phyloP scores from a whole-genome alignment of 257 asterid genomes.

The Nicotiana attenuata region DNA sequence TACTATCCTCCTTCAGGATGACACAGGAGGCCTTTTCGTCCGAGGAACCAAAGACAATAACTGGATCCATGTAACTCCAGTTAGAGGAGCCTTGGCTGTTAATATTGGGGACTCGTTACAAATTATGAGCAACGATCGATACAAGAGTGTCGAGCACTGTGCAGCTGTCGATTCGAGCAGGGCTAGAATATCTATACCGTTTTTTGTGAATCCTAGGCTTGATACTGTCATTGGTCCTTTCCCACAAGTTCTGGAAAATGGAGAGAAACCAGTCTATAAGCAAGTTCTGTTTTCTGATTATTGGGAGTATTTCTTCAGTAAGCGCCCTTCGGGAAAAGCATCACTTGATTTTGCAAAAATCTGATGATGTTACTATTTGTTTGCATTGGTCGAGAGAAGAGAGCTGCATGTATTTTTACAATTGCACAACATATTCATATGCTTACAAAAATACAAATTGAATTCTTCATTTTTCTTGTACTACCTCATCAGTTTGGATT shows the following conservation, averaged over 20 bases:
- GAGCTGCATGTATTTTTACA: not conserved
- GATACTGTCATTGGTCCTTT: constrained; percentile 39
- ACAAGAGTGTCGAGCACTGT: constrained; percentile 58
- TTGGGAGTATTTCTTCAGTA: constrained; percentile 38
- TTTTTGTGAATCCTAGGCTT: constrained; percentile 30
- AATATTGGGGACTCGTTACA: constrained; percentile 43
- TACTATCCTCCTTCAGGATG: constrained; percentile 51
- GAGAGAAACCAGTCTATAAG: constrained; percentile 36
- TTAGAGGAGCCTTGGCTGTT: constrained; percentile 37
- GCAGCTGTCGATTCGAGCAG: constrained; percentile 22
- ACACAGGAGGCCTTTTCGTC: constrained; percentile 52
- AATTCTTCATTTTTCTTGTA: not conserved
- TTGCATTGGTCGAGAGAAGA: not conserved
- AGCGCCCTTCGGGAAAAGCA: constrained; percentile 39
- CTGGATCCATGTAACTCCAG: constrained; percentile 44
- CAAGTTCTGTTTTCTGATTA: constrained; percentile 32
- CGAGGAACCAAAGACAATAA: constrained; percentile 17
- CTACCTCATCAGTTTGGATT: not conserved
- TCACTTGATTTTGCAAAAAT: constrained; percentile 36
- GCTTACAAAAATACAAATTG: no score
- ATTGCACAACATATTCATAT: not conserved
- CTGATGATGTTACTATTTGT: constrained; percentile 5
- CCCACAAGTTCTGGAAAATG: constrained; percentile 28
- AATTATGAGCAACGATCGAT: constrained; percentile 45
- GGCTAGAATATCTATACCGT: constrained; percentile 40